These are phyloP conservation scores for Helminthosporium solani DNA, from an alignment of 2,329 filamentous ascomycete genomes.

Conservation along the genomic window DNA sequence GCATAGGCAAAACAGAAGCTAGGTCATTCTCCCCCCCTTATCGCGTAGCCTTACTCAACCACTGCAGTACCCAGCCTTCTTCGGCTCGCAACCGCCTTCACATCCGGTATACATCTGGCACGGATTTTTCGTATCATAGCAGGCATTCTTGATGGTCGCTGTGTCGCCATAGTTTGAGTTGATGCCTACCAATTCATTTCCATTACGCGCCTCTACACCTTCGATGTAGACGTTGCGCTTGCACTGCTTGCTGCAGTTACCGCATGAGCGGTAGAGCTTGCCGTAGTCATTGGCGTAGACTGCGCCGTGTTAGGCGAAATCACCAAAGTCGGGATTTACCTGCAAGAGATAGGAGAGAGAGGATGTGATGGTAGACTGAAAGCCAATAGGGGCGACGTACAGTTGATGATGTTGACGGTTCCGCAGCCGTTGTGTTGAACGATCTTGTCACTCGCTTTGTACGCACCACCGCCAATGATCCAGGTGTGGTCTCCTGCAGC, in stretches of 20 bases:
- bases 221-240: constrained; percentile 48
- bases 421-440: constrained; percentile 46
- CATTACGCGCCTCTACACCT: constrained; percentile 43
- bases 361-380: neutral
- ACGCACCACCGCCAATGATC: constrained; percentile 46
- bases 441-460: constrained; percentile 41
- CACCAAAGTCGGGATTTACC: too few relatives aligned
- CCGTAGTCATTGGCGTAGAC: constrained; percentile 35
- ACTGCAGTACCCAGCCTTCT: constrained; percentile 26
- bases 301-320: neutral
- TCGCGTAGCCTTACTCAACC: constrained; percentile 19
- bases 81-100: constrained; percentile 28
- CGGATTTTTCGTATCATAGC: constrained; percentile 20
- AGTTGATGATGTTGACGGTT: constrained; percentile 39
- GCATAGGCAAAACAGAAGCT: too few relatives aligned
- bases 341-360: too few relatives aligned
- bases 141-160: constrained; percentile 40
- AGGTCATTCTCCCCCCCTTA: too few relatives aligned
- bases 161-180: constrained; percentile 54
- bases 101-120: constrained; percentile 35
- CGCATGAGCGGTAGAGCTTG: constrained; percentile 50
- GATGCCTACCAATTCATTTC: constrained; percentile 49
- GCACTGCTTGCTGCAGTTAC: constrained; percentile 47
- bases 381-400: constrained; percentile 1
- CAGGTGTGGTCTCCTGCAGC: constrained; percentile 30